Conservation (phyloP, 805 yeast species). For the Starmerella scarabaei region DNA sequence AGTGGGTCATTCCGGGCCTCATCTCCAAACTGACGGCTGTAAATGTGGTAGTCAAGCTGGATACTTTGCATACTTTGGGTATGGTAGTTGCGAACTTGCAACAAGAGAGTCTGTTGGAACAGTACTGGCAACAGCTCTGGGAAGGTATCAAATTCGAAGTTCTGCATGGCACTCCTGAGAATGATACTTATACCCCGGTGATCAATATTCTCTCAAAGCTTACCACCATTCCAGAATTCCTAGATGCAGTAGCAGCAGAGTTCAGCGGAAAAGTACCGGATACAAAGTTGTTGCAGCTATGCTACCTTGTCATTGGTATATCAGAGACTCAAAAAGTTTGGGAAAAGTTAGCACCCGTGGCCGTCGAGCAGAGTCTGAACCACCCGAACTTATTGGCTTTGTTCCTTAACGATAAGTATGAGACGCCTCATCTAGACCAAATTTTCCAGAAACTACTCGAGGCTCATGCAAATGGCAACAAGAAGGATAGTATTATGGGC, state of each 20-base stretch:
- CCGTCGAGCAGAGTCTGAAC: conserved; percentile 24
- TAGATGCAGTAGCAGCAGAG: conserved; percentile 25
- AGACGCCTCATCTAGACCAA: conserved; percentile 49
- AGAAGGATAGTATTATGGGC: conserved; percentile 53
- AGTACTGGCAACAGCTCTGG: conserved; percentile 68
- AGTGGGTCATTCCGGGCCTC: conserved; percentile 62
- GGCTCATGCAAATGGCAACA: conserved; percentile 53
- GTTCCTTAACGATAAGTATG: conserved; percentile 2
- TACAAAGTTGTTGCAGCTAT: conserved; percentile 36
- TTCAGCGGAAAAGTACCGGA: conserved; percentile 32
- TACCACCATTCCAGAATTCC: conserved; percentile 25
- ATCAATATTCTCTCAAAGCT: conserved; percentile 18
- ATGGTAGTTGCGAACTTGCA: conserved; percentile 42
- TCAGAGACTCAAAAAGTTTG: conserved; percentile 8
- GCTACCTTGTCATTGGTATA: conserved; percentile 7
- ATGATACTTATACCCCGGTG: conserved; percentile 23
- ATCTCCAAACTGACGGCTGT: conserved; percentile 56
- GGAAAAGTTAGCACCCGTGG: conserved; percentile 34
- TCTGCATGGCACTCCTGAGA: conserved; percentile 60
- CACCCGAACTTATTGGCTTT: conserved; percentile 1
- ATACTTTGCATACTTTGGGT: conserved; percentile 51
- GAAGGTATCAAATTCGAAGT: conserved; percentile 79
- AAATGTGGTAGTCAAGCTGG: conserved; percentile 38
- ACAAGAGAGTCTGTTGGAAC: conserved; percentile 35
- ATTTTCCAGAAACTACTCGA: conserved; percentile 51